Evolutionary conservation across 169 alveolate species (phyloP).

Genomic region (Plasmodium sp.): DNA sequence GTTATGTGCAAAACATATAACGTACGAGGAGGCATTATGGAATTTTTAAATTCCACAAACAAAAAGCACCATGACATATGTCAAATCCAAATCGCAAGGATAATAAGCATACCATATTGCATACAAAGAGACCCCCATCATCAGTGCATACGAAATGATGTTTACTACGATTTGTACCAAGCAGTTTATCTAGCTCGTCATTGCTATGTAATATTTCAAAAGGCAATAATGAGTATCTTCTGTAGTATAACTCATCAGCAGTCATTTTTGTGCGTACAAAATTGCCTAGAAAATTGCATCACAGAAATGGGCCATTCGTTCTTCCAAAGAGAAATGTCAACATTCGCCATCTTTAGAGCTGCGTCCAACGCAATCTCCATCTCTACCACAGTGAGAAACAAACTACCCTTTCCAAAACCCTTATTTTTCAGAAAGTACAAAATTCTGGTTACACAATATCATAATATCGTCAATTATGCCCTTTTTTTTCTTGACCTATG

Average conservation of each 20-base stretch:
- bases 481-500: background rate
- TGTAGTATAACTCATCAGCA: background rate
- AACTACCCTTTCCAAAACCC: background rate
- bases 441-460: background rate
- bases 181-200: background rate
- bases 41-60: background rate
- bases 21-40: background rate
- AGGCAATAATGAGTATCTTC: background rate
- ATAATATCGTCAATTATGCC: background rate
- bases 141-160: background rate
- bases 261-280: background rate
- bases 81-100: background rate
- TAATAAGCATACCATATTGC: slow-evolving; percentile 4
- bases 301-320: background rate
- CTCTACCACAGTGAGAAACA: background rate
- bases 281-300: background rate
- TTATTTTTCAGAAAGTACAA: background rate
- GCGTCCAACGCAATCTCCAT: background rate
- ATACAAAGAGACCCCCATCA: background rate
- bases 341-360: background rate
- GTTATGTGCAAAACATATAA: background rate
- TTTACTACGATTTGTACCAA: background rate
- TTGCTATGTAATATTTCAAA: background rate
- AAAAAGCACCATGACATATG: background rate
- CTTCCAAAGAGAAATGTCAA: background rate